Conservation (phyloP, 2,329 filamentous ascomycete species). For the Pseudogymnoascus verrucosus region DNA sequence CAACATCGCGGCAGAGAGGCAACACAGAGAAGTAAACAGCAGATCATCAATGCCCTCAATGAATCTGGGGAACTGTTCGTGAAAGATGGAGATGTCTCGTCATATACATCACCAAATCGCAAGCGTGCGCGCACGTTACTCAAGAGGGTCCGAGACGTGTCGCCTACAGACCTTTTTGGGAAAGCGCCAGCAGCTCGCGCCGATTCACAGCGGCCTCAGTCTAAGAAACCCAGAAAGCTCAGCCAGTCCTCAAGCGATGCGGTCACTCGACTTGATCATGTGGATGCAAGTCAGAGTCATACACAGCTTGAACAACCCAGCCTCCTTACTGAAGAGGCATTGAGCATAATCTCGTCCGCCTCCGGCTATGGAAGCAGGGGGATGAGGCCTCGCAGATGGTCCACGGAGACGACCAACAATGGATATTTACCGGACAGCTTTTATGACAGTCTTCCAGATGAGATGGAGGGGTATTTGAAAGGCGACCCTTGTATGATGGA, state of each 20-base stretch:
- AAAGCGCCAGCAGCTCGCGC: background rate
- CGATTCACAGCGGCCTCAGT: background rate
- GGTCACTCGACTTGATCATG: background rate
- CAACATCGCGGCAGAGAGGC: background rate
- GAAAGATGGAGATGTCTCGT: background rate
- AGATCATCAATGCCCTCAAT: background rate
- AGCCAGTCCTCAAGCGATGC: background rate
- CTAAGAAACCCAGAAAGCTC: background rate
- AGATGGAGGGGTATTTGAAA: too few species aligned
- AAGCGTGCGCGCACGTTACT: background rate
- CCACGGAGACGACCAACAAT: too few species aligned
- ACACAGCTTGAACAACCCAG: background rate
- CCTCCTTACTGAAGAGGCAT: background rate
- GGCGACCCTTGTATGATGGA: too few species aligned
- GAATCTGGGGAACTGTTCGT: constrained; percentile 1
- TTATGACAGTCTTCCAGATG: background rate
- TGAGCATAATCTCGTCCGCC: background rate
- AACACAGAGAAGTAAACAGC: background rate
- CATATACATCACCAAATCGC: background rate
- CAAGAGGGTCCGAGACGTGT: background rate
- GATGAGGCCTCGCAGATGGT: background rate
- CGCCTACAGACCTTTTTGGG: background rate
- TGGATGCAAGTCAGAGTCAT: background rate
- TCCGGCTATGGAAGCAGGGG: background rate
- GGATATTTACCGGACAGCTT: too few species aligned